A percentile compares a stretch with the other conserved stretches of the same genome.
These are phyloP conservation scores for Phtheirospermum japonicum DNA, from an alignment of 257 asterid species.

Conservation along the genomic window DNA sequence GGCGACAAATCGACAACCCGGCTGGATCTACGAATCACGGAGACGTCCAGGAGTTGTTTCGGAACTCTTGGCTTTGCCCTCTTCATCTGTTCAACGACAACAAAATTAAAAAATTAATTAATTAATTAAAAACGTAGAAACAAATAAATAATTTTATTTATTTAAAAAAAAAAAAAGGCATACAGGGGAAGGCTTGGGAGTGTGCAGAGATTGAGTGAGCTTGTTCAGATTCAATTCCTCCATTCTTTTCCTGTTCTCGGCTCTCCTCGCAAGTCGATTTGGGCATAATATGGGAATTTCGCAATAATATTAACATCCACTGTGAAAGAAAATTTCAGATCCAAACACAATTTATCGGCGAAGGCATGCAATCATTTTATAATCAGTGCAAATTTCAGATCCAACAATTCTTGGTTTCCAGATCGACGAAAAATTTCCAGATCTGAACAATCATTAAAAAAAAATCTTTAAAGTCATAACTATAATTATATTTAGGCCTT, in stretches of 20 bases:
- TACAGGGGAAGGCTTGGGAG: constrained; percentile 61
- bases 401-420: no score
- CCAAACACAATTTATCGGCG: no score
- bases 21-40: constrained; percentile 54
- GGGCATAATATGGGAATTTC: constrained; percentile 74
- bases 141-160: not conserved
- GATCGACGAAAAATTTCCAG: no score
- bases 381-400: no score
- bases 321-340: no score
- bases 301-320: no score
- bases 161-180: no score
- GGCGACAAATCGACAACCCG: constrained; percentile 60
- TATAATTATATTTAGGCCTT: no score
- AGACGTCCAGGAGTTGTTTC: constrained; percentile 41
- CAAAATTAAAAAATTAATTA: no score
- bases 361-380: no score
- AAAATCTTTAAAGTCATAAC: no score
- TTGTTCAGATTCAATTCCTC: constrained; percentile 63
- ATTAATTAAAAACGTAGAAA: not conserved
- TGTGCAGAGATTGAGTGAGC: constrained; percentile 50
- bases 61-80: constrained; percentile 46
- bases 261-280: constrained; percentile 50
- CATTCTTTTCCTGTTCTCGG: constrained; percentile 68
- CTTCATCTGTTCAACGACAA: constrained; percentile 54
- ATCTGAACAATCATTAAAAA: no score